Conservation (phyloP, 257 asterid genomes). For the Henckelia pumila region DNA sequence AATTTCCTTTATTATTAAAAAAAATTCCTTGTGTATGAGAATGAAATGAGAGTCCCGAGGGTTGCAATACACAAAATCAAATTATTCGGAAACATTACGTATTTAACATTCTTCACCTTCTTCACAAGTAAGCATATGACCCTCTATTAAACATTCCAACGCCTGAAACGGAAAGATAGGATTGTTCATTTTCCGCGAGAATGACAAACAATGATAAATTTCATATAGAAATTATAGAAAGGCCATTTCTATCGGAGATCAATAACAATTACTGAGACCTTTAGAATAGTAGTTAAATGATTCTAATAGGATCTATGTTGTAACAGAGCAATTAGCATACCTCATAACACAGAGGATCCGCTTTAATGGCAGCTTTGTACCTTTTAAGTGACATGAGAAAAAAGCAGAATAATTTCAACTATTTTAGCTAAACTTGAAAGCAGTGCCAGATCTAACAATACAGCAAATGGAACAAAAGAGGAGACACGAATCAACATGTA, state of each 20-base stretch:
- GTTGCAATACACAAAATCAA: constrained; percentile 14
- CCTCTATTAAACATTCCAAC: constrained; percentile 88
- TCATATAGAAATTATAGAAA: neutral
- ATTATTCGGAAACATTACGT: neutral
- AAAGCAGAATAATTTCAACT: constrained; percentile 26
- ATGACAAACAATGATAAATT: too few species aligned
- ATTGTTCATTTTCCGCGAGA: constrained; percentile 21
- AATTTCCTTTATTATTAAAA: constrained; percentile 16
- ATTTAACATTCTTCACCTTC: constrained; percentile 57
- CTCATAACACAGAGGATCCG: constrained; percentile 98
- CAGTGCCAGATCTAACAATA: constrained; percentile 12
- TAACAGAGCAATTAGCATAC: constrained; percentile 36
- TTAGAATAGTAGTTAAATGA: too few species aligned
- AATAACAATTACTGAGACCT: too few species aligned
- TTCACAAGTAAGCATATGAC: constrained; percentile 90
- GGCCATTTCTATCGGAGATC: constrained; percentile 16
- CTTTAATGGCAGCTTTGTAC: constrained; percentile 98
- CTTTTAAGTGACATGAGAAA: constrained; percentile 44
- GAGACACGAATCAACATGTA: constrained; percentile 17
- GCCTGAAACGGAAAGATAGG: constrained; percentile 54
- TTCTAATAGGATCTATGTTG: constrained; percentile 22
- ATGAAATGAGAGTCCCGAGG: constrained; percentile 14
- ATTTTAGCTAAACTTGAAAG: constrained; percentile 12
- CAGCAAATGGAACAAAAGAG: constrained; percentile 5
- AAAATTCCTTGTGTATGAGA: constrained; percentile 3